phyloP scores from a whole-genome alignment of 495 filamentous ascomycete species.

The Aspergillus biplanus region DNA sequence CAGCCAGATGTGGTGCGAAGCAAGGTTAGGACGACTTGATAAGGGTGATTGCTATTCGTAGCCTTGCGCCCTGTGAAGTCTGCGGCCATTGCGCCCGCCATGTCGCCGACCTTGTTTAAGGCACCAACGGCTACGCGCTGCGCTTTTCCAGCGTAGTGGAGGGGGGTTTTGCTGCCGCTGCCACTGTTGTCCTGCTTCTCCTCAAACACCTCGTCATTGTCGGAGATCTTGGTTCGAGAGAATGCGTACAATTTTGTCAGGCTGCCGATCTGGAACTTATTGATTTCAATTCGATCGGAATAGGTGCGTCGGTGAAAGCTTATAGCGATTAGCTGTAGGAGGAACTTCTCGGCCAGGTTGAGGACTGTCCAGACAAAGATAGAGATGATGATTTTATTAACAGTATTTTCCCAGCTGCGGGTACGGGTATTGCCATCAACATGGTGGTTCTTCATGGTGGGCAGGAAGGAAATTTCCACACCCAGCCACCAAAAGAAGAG shows the following conservation, averaged over 20 bases:
- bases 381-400: conserved; percentile 86
- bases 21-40: conserved; percentile 78
- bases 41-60: conserved; percentile 76
- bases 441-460: conserved; percentile 74
- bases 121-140: conserved; percentile 72
- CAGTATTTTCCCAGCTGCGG: conserved; percentile 70
- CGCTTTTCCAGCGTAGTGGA: conserved; percentile 66
- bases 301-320: conserved; percentile 93
- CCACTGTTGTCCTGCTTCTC: conserved; percentile 44
- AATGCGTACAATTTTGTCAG: conserved; percentile 81
- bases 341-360: conserved; percentile 90
- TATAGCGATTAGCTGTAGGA: conserved; percentile 93
- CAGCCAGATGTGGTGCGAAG: conserved; percentile 72
- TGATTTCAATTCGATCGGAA: conserved; percentile 86
- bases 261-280: conserved; percentile 85
- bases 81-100: conserved; percentile 87
- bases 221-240: conserved; percentile 72
- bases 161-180: conserved; percentile 71
- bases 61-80: conserved; percentile 87
- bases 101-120: conserved; percentile 80
- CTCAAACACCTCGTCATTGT: conserved; percentile 74
- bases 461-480: conserved; percentile 67
- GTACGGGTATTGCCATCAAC: conserved; percentile 56
- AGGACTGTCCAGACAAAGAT: conserved; percentile 78
- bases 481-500: conserved; percentile 93